Conservation (phyloP, 2,329 filamentous ascomycete genomes). For the Aspergillus costaricaensis region DNA sequence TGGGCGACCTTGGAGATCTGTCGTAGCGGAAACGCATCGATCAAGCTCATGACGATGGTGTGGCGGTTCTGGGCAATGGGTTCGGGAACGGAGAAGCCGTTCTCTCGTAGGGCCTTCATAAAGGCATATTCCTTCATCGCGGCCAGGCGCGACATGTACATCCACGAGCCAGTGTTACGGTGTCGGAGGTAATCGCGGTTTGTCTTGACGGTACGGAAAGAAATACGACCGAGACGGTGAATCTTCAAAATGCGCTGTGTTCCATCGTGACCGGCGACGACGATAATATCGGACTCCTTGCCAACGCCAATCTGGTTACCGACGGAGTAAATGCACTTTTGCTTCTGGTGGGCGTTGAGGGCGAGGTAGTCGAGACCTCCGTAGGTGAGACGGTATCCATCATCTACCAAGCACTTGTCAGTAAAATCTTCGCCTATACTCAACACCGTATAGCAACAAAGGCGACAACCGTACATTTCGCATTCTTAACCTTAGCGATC, state of each 20-base stretch:
- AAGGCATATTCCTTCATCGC: conserved; percentile 94
- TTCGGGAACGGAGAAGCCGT: conserved; percentile 86
- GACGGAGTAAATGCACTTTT: conserved; percentile 82
- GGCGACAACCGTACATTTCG: conserved; percentile 62
- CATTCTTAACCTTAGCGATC: conserved; percentile 90
- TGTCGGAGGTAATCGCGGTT: conserved; percentile 95
- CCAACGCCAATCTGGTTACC: conserved; percentile 94
- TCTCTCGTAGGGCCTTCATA: conserved; percentile 80
- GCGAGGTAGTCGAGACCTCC: conserved; percentile 98
- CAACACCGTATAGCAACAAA: not conserved
- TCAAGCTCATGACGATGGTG: conserved; percentile 92
- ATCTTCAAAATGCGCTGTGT: conserved; percentile 88
- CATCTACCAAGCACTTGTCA: conserved; percentile 54
- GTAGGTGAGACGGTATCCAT: conserved; percentile 95
- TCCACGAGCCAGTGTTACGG: conserved; percentile 81
- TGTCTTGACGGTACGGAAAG: conserved; percentile 92
- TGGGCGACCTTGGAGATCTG: conserved; percentile 84
- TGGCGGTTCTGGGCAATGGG: conserved; percentile 88
- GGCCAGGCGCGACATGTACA: conserved; percentile 93
- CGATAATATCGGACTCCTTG: conserved; percentile 96
- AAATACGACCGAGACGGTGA: conserved; percentile 91
- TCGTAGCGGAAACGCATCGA: conserved; percentile 88
- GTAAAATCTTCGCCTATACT: not conserved
- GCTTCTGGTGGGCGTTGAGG: conserved; percentile 81
- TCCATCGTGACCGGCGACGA: conserved; percentile 79